Evolutionary conservation across 306 rosid genomes (phyloP), one percentile per base, ranked within the genome.

Genomic region (Lagenaria siceraria): DNA sequence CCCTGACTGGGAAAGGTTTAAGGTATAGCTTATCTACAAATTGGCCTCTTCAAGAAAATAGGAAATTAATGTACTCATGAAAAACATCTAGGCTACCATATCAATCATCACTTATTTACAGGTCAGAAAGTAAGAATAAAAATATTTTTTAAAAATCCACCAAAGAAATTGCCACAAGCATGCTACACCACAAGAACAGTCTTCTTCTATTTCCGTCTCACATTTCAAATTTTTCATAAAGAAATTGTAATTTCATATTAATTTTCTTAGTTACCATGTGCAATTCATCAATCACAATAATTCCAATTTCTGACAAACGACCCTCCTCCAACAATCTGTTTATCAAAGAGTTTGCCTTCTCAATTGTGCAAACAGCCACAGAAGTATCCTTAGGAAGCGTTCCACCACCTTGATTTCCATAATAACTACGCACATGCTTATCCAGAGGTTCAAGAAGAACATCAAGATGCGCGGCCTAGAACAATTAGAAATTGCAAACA

Each of bases 361-460:
- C 98, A 84, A 95, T 95, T 73, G 97, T 95, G 90, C 98, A 95
- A 56, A 95, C 95, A 74, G 96, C 98, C 55, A 95, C 92, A 70
- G 98, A 86, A 80, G 98, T 95, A 80, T 95, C 97, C 89, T 90
- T 92, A 71, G 97, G 96, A 87, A 95, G 95, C 65, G 90, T 82
- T 80, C 97, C 93, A 78, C 96, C 96, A 79, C 98, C 98, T 87
- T 95, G 97, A 83, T 81, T 92, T 74, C 97, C 98, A 86, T 89
- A 95, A 90, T 90, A 95, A 83, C 98, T 95, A 79, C 96, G 96
- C 73, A 95, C 97, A 66, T 86, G 91, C 88, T 88, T 95, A 77
- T 96, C 96, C 59, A 92, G 90, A 63, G 98, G 97, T 84, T 92
- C 98, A 78, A 95, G 97, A 83, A 95, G 96, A 69, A 80, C 81